phyloP scores from a whole-genome alignment of 2,329 filamentous ascomycete genomes.

The Huntiella savannae region DNA sequence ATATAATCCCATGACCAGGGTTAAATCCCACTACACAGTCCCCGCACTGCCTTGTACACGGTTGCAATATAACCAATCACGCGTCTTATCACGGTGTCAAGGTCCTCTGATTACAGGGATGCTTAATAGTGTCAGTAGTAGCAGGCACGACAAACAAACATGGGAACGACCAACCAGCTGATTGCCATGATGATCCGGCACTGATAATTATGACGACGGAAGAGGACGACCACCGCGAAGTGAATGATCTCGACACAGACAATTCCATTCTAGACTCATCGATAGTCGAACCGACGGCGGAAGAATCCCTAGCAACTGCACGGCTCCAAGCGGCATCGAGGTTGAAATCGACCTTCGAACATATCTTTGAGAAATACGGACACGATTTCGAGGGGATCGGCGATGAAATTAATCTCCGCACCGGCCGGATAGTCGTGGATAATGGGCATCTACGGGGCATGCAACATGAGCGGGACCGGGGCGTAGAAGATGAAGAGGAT shows the following conservation, averaged over 20 bases:
- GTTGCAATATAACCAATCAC: not conserved
- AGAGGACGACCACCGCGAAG: conserved; percentile 26
- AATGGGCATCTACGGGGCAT: conserved; percentile 59
- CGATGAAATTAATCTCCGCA: conserved; percentile 75
- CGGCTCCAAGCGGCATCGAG: conserved; percentile 48
- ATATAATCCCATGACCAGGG: not conserved
- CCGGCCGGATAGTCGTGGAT: conserved; percentile 68
- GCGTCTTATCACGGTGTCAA: not conserved
- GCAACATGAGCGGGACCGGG: conserved; percentile 36
- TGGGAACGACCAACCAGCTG: not conserved
- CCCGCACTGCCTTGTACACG: too few relatives aligned
- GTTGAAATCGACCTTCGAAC: conserved; percentile 68
- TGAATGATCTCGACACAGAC: conserved; percentile 16
- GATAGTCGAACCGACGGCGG: too few relatives aligned
- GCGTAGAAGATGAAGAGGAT: conserved; percentile 21
- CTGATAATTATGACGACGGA: too few relatives aligned
- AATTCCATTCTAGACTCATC: too few relatives aligned
- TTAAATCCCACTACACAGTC: too few relatives aligned
- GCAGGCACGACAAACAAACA: too few relatives aligned
- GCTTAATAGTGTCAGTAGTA: not conserved
- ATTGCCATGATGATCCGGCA: not conserved
- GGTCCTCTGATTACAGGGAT: not conserved
- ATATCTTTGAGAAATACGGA: conserved; percentile 76
- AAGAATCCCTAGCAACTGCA: conserved; percentile 30
- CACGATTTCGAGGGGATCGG: conserved; percentile 66